Percentiles rank a stretch among this genome's conserved stretches.
Evolutionary conservation across 768 basidiomycete species (phyloP).

Genomic region (Strobilomyces echinocephalus): DNA sequence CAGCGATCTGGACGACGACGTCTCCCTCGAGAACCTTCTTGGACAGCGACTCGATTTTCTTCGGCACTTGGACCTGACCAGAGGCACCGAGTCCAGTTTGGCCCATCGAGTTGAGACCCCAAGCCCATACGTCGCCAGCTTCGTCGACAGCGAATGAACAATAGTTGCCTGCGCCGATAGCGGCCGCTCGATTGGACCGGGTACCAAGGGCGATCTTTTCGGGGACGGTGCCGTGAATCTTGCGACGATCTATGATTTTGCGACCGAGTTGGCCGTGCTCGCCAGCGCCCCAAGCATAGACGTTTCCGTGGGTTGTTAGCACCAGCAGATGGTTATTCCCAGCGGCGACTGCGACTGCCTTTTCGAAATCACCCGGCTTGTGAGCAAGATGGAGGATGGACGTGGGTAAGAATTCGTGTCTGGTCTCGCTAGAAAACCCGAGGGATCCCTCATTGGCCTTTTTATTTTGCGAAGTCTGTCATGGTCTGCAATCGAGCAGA

Average conservation of each 20-base stretch:
- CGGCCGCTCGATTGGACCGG: conserved; percentile 59
- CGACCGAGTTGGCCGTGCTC: conserved; percentile 91
- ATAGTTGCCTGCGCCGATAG: conserved; percentile 75
- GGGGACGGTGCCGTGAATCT: conserved; percentile 84
- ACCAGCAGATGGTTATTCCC: conserved; percentile 90
- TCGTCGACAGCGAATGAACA: conserved; percentile 91
- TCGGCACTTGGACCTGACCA: conserved; percentile 58
- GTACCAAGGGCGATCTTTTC: conserved; percentile 77
- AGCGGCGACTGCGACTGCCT: conserved; percentile 68
- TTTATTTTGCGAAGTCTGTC: conserved; percentile 7
- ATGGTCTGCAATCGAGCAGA: not conserved
- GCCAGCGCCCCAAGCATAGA: conserved; percentile 88
- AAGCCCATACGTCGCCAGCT: conserved; percentile 80
- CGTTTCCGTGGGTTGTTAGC: conserved; percentile 79
- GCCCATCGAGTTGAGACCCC: conserved; percentile 94
- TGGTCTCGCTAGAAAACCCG: conserved; percentile 69
- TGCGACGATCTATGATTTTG: conserved; percentile 81
- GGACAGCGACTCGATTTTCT: conserved; percentile 59
- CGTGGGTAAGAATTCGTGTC: conserved; percentile 63
- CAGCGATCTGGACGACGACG: conserved; percentile 65
- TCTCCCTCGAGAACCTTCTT: conserved; percentile 57
- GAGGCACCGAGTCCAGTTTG: conserved; percentile 61
- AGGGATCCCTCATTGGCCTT: conserved; percentile 76
- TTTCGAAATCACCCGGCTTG: conserved; percentile 63
- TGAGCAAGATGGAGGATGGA: conserved; percentile 54